Evolutionary conservation across 2,329 filamentous ascomycete species (phyloP), one percentile per base, ranked within the genome.

Genomic region (Verticillium albo-atrum): DNA sequence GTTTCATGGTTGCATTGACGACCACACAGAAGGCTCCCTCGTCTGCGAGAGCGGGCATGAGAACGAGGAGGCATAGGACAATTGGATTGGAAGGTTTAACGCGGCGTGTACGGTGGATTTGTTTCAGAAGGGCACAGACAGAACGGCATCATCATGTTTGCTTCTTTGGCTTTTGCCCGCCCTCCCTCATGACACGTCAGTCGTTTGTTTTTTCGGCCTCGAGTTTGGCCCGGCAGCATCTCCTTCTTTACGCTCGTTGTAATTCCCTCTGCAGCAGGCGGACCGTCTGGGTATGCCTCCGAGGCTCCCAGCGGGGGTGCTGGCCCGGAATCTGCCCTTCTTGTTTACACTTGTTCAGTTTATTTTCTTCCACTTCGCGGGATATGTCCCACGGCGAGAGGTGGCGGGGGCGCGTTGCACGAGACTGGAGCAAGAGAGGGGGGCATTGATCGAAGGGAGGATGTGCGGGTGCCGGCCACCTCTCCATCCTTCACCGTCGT

Each of bases 241-340:
- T 50, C 69, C 66, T 67, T 79, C 78, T 74, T 69, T 81, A 82
- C 79, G 71, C 74, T 80, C 78, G 76, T 83, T 81, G 76, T 80
- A 80, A 79, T 80, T 50, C 42, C 42, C 72, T 69, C 69, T 68
- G 66, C 64, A 69, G 71, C 68, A 67, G 71, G 67, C 70, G 69
- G 70, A 65, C 42, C 42, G 72, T 69, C 76, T n/a, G 71, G 74
- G 67, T 69, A 70, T 68, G 69, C 67, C 68, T 67, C 65, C 60
- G 64, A 68, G 64, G 71, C 68, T 68, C 63, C 51, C 61, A 61
- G 67, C 66, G 69, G 64, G 60, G 63, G 53, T 57, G 59, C 60
- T 62, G 62, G 63, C 57, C 65, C 51, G 57, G 59, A 37, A 42
- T 55, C 53, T 56, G 67, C 65, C 65, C 68, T 75, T 74, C 70